Evolutionary conservation across 2,329 filamentous ascomycete species (phyloP).

Genomic region (Ceratocystis harringtonii): DNA sequence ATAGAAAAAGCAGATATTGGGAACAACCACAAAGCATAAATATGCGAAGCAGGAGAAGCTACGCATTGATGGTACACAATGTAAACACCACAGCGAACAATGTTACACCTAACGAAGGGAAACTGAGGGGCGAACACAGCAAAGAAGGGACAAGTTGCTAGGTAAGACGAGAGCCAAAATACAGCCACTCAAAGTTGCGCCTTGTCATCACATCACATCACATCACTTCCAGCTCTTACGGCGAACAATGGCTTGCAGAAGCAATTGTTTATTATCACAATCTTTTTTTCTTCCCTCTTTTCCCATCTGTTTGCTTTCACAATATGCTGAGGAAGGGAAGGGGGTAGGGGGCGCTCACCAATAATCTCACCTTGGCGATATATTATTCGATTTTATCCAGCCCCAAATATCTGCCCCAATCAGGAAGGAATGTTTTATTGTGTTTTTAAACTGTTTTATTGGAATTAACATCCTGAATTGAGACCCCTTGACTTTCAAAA

Average conservation of each 20-base stretch:
- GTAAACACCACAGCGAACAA: not conserved
- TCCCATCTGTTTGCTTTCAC: not conserved
- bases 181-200: not conserved
- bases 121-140: not conserved
- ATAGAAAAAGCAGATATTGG: not conserved
- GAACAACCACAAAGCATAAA: not conserved
- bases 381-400: not conserved
- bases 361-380: not conserved
- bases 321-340: not conserved
- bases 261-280: not conserved
- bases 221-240: not conserved
- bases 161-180: not conserved
- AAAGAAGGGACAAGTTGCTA: not conserved
- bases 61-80: not conserved
- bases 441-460: not conserved
- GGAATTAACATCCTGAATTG: not conserved
- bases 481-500: not conserved
- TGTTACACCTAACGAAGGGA: not conserved
- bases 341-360: not conserved
- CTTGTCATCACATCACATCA: not conserved
- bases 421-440: not conserved
- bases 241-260: not conserved
- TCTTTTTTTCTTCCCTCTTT: not conserved
- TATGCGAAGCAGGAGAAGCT: not conserved
- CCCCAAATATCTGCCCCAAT: not conserved